phyloP scores from a whole-genome alignment of 805 yeast species.

The Yarrowia keelungensis region DNA sequence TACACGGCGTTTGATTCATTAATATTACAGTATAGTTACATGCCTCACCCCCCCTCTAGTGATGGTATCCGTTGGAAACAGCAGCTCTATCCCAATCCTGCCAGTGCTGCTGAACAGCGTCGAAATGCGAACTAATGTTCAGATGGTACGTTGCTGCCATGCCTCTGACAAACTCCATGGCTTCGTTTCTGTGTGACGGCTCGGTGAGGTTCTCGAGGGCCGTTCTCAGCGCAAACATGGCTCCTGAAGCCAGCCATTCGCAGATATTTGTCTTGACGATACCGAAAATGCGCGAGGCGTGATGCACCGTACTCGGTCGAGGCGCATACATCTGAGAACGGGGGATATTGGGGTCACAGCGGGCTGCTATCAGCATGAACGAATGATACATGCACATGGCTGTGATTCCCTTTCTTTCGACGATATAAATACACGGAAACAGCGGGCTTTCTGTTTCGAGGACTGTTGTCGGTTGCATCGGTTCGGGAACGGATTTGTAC shows the following conservation, averaged over 20 bases:
- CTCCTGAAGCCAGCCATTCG: slow-evolving; percentile 28
- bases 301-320: not conserved
- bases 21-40: not conserved
- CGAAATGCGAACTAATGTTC: slow-evolving; percentile 18
- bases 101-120: not conserved
- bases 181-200: not conserved
- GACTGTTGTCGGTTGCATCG: slow-evolving; percentile 19
- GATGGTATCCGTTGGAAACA: not conserved
- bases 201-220: slow-evolving; percentile 8
- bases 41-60: no score
- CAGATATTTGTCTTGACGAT: slow-evolving; percentile 21
- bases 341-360: not conserved
- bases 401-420: slow-evolving; percentile 14
- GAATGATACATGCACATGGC: slow-evolving; percentile 36
- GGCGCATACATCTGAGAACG: not conserved
- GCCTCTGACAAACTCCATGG: not conserved
- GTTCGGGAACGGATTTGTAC: slow-evolving; percentile 7
- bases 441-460: slow-evolving; percentile 15
- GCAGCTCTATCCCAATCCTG: not conserved
- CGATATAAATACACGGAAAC: slow-evolving; percentile 14
- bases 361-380: slow-evolving; percentile 13
- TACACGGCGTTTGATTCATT: not conserved
- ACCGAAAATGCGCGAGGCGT: slow-evolving; percentile 15
- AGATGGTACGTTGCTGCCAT: slow-evolving; percentile 12
- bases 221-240: slow-evolving; percentile 22